phyloP scores from a whole-genome alignment of 2,329 filamentous ascomycete genomes.

The Microdochium paspali region DNA sequence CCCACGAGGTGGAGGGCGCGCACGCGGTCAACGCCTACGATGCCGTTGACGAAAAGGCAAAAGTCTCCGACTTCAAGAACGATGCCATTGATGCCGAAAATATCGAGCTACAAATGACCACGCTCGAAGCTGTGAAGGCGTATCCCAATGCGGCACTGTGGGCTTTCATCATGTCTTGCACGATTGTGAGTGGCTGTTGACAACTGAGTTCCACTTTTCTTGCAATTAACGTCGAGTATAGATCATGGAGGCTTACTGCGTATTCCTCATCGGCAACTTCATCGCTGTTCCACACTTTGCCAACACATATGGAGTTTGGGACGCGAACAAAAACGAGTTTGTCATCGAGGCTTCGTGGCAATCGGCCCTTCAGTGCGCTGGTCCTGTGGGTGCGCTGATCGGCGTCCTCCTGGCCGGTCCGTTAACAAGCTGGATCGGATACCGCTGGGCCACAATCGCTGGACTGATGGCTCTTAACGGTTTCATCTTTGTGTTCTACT shows the following conservation, averaged over 20 bases:
- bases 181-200: conserved; percentile 24
- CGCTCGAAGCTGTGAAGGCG: conserved; percentile 20
- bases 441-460: conserved; percentile 47
- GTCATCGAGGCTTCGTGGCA: conserved; percentile 47
- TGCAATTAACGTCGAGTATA: conserved; percentile 18
- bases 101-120: conserved; percentile 21
- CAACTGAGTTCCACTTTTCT: conserved; percentile 7
- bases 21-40: background rate
- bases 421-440: conserved; percentile 48
- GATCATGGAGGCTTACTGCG: conserved; percentile 57
- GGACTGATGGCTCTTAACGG: conserved; percentile 47
- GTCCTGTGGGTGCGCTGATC: conserved; percentile 49
- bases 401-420: conserved; percentile 49
- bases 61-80: conserved; percentile 32
- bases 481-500: conserved; percentile 45
- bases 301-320: conserved; percentile 32
- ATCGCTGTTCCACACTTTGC: conserved; percentile 39
- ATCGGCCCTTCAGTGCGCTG: conserved; percentile 43
- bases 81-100: conserved; percentile 49
- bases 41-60: conserved; percentile 24
- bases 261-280: conserved; percentile 53
- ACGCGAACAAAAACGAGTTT: conserved; percentile 9
- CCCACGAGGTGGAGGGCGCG: too few relatives aligned
- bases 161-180: conserved; percentile 28
- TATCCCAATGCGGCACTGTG: conserved; percentile 26